phyloP scores from a whole-genome alignment of 148 eudicot genomes.

The Mesembryanthemum crystallinum region DNA sequence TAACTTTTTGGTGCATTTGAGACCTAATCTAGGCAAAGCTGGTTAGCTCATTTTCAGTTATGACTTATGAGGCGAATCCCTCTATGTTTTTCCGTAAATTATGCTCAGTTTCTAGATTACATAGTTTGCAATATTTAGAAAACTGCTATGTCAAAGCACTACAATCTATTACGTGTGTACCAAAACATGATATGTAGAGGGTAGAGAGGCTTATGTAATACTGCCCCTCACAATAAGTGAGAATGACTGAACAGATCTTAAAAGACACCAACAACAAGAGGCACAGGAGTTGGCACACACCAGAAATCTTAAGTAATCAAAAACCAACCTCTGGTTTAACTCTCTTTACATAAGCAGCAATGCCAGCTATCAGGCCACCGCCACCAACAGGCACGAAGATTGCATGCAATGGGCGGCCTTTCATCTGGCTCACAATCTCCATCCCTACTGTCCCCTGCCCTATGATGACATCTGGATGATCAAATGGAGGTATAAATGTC shows the following conservation, averaged over 20 bases:
- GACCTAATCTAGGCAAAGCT: too few relatives aligned
- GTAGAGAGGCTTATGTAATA: too few relatives aligned
- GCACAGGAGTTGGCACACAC: background rate
- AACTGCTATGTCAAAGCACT: too few relatives aligned
- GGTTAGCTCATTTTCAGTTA: background rate
- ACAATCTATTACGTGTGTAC: too few relatives aligned
- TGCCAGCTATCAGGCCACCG: slow-evolving; percentile 94
- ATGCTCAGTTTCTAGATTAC: too few relatives aligned
- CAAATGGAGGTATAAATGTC: slow-evolving; percentile 96
- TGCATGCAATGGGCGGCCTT: slow-evolving; percentile 66
- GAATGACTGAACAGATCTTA: background rate
- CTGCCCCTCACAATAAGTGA: background rate
- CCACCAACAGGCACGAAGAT: slow-evolving; percentile 97
- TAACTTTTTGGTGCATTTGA: background rate
- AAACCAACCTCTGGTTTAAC: slow-evolving; percentile 75
- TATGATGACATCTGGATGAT: slow-evolving; percentile 83
- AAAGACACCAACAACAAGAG: background rate
- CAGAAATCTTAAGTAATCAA: background rate
- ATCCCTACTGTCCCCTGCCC: slow-evolving; percentile 97
- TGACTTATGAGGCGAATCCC: too few relatives aligned
- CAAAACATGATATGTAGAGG: too few relatives aligned
- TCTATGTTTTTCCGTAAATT: too few relatives aligned
- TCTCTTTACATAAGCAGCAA: slow-evolving; percentile 93
- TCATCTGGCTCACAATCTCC: slow-evolving; percentile 84
- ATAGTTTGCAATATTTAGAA: too few relatives aligned